These are phyloP conservation scores for Mycocentrospora acerina DNA, from an alignment of 2,329 filamentous ascomycete species.

Conservation along the genomic window DNA sequence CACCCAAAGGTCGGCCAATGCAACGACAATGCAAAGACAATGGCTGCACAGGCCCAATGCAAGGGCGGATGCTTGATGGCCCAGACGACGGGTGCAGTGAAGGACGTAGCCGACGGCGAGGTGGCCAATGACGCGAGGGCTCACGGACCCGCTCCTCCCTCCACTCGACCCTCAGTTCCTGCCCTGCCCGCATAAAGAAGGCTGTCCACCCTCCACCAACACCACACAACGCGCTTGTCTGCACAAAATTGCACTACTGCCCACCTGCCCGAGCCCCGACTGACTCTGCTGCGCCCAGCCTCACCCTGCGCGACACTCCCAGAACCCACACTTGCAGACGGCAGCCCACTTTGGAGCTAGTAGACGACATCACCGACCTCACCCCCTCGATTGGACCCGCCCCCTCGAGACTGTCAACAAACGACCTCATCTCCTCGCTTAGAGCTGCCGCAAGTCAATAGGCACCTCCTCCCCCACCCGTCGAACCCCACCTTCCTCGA, in stretches of 20 bases:
- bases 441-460: slow-evolving; percentile 15
- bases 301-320: slow-evolving; percentile 11
- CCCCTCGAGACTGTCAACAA: slow-evolving; percentile 13
- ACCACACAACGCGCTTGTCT: slow-evolving; percentile 22
- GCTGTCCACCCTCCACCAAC: slow-evolving; percentile 26
- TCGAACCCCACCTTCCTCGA: slow-evolving; percentile 17
- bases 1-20: no score
- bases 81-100: background rate
- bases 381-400: slow-evolving; percentile 6
- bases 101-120: slow-evolving; percentile 18
- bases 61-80: no score
- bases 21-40: no score
- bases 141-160: slow-evolving; percentile 22
- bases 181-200: slow-evolving; percentile 33
- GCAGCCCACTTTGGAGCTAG: slow-evolving; percentile 10
- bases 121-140: slow-evolving; percentile 21
- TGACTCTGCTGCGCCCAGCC: slow-evolving; percentile 7
- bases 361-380: slow-evolving; percentile 9
- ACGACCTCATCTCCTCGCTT: slow-evolving; percentile 2
- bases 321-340: slow-evolving; percentile 9
- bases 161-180: slow-evolving; percentile 23
- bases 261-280: slow-evolving; percentile 10
- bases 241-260: slow-evolving; percentile 24
- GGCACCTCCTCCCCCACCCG: slow-evolving; percentile 12
- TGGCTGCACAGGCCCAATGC: background rate